These are phyloP conservation scores for Fusarium dlaminii DNA, from an alignment of 2,329 filamentous ascomycete species.

Conservation along the genomic window DNA sequence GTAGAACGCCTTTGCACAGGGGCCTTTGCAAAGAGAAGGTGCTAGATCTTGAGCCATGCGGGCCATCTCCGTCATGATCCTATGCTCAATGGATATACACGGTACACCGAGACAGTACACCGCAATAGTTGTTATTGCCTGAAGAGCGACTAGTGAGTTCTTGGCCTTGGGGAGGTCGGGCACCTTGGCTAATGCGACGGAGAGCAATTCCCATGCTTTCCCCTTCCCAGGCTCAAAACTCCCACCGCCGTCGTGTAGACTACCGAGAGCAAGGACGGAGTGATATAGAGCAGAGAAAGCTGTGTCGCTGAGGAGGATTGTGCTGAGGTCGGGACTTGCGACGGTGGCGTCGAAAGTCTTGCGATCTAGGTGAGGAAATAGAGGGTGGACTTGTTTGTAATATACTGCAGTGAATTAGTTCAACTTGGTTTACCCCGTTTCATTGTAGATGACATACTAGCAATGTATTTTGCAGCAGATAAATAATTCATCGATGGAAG, in stretches of 20 bases:
- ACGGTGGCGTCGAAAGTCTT: constrained; percentile 12
- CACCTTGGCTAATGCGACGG: constrained; percentile 14
- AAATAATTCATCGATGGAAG: not conserved
- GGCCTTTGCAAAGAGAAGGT: constrained; percentile 6
- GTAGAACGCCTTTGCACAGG: constrained; percentile 3
- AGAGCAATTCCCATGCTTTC: constrained; percentile 33
- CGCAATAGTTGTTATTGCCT: constrained; percentile 25
- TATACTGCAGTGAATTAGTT: constrained; percentile 1
- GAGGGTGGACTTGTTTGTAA: constrained; percentile 34
- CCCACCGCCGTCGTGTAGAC: constrained; percentile 23
- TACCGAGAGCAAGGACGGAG: constrained; percentile 30
- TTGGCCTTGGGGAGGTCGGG: constrained; percentile 6
- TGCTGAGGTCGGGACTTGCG: not conserved
- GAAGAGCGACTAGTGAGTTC: constrained; percentile 22
- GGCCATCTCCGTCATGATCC: constrained; percentile 28
- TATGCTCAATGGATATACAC: constrained; percentile 29
- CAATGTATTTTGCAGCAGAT: constrained; percentile 14
- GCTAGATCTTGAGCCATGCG: constrained; percentile 29
- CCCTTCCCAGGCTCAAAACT: constrained; percentile 38
- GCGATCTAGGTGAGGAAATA: constrained; percentile 30
- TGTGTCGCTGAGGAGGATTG: not conserved
- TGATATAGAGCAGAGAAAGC: constrained; percentile 34
- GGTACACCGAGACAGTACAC: constrained; percentile 25
- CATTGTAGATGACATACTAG: not conserved
- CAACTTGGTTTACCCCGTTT: rapidly evolving